Percentiles rank a stretch among this genome's conserved stretches.
Conservation (phyloP, 2,329 filamentous ascomycete genomes). For the Penicillium brasilianum region DNA sequence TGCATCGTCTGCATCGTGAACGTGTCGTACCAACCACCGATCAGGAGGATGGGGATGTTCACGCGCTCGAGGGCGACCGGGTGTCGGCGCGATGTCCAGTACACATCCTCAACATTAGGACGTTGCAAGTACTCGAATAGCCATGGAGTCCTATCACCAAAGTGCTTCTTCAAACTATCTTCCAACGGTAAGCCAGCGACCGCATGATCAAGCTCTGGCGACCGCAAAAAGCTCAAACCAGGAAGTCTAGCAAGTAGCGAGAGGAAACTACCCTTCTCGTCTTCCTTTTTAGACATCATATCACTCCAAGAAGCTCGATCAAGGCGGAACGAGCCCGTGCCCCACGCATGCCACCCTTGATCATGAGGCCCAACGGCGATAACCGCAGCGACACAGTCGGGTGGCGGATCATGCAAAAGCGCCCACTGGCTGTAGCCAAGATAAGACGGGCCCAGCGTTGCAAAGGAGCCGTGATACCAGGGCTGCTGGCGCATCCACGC, state of each 20-base stretch:
- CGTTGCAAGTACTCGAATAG: conserved; percentile 24
- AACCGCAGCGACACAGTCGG: conserved; percentile 24
- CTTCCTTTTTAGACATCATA: conserved; percentile 18
- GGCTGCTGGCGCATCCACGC: conserved; percentile 24
- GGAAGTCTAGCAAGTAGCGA: conserved; percentile 15
- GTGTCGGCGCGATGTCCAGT: conserved; percentile 20
- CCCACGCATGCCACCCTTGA: conserved; percentile 22
- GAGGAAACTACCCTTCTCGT: conserved; percentile 14
- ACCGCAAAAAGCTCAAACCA: conserved; percentile 19
- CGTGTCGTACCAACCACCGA: conserved; percentile 26
- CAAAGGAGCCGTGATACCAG: conserved; percentile 26
- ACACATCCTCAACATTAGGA: conserved; percentile 17
- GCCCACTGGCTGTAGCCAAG: conserved; percentile 27
- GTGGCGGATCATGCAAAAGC: conserved; percentile 21
- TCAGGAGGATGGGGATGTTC: conserved; percentile 20
- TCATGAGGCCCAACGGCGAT: conserved; percentile 25
- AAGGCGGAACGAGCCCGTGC: conserved; percentile 22
- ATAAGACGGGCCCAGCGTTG: conserved; percentile 23
- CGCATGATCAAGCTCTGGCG: conserved; percentile 15
- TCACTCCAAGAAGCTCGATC: conserved; percentile 25
- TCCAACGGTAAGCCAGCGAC: conserved; percentile 19
- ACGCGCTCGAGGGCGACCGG: conserved; percentile 16
- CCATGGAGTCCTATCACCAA: conserved; percentile 22
- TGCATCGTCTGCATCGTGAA: conserved; percentile 22
- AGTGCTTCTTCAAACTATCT: conserved; percentile 16